Evolutionary conservation across 371 early-diverging fungal species (phyloP), one percentile per base, ranked within the genome.

Genomic region (Mycotypha africana): DNA sequence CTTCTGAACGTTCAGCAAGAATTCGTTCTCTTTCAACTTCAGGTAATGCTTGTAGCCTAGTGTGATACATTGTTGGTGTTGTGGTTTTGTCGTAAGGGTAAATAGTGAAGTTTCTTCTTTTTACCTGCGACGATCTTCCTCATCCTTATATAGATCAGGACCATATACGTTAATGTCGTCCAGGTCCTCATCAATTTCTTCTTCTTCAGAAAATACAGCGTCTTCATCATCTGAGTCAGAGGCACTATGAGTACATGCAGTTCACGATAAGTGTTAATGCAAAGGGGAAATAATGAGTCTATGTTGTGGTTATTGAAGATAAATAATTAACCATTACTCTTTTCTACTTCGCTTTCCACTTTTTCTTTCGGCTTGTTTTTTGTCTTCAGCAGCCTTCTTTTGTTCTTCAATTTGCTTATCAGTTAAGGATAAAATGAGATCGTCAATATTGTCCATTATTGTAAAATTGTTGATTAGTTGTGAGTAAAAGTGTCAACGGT

Each of bases 1-100:
- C 74, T 45, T 88, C 88, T 32, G 83, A 84, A 42, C 89, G 84
- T 41, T 89, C 89, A 36, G 79, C 72, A 24, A 89, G 59, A 57
- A 88, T 86, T 25, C 76, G 72, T 52, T 89, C 89, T 58, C 90
- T 78, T 42, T 88, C 86, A 5, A 87, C 77, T 65, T 88, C 89
- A 7, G 81, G 72, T 49, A 87, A 62, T 16, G 85, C 75, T 43
- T 73, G 69, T 7, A 88, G 65, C 47, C 76, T 75, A 45, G 11
- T 10, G 25, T 32, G 12, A 32, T 7, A 26, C 4, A n/a, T 4
- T 2, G 26, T 2, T 20, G 21, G 3, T 19, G n/a, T n/a, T n/a
- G n/a, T n/a, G n/a, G n/a, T n/a, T n/a, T n/a, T n/a, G n/a, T n/a
- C n/a, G n/a, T n/a, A n/a, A n/a, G n/a, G n/a, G n/a, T n/a, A n/a